Percentiles rank a stretch among this genome's conserved stretches.
Conservation (phyloP, 495 filamentous ascomycete species). For the Copromyces sp. region DNA sequence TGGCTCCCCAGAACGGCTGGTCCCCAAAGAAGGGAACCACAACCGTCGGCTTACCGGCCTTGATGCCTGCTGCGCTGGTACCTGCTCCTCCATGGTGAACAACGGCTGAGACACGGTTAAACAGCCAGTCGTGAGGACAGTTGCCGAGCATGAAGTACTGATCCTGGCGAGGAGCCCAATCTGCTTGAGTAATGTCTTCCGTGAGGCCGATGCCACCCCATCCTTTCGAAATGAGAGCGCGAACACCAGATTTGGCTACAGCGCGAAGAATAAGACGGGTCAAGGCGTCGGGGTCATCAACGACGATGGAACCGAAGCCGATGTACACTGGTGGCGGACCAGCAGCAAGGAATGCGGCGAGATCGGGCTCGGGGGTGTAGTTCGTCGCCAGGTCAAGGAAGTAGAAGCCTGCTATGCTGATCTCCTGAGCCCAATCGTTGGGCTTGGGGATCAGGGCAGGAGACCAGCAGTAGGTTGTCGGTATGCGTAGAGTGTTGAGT, state of each 20-base stretch:
- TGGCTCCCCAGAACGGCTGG: conserved; percentile 74
- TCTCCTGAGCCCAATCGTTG: conserved; percentile 51
- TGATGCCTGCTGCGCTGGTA: conserved; percentile 67
- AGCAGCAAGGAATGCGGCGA: conserved; percentile 44
- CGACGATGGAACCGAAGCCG: conserved; percentile 74
- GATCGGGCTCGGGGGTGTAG: conserved; percentile 45
- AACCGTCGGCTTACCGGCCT: conserved; percentile 57
- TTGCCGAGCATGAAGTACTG: conserved; percentile 71
- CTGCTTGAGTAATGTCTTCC: conserved; percentile 19
- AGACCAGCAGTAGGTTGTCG: conserved; percentile 58
- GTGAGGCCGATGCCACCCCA: conserved; percentile 60
- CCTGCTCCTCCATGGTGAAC: conserved; percentile 79
- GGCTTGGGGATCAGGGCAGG: conserved; percentile 57
- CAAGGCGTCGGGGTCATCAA: conserved; percentile 59
- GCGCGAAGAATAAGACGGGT: conserved; percentile 62
- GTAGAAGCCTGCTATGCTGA: conserved; percentile 54
- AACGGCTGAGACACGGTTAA: conserved; percentile 62
- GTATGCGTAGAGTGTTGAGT: conserved; percentile 49
- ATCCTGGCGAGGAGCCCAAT: conserved; percentile 48
- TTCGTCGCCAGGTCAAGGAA: conserved; percentile 53
- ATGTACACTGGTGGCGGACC: conserved; percentile 68
- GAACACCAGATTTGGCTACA: conserved; percentile 50
- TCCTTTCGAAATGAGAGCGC: conserved; percentile 69
- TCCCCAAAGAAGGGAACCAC: conserved; percentile 82
- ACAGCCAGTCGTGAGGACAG: conserved; percentile 76